Base-by-base conservation (phyloP, 805 yeast genomes). In the Clavispora fructus region DNA sequence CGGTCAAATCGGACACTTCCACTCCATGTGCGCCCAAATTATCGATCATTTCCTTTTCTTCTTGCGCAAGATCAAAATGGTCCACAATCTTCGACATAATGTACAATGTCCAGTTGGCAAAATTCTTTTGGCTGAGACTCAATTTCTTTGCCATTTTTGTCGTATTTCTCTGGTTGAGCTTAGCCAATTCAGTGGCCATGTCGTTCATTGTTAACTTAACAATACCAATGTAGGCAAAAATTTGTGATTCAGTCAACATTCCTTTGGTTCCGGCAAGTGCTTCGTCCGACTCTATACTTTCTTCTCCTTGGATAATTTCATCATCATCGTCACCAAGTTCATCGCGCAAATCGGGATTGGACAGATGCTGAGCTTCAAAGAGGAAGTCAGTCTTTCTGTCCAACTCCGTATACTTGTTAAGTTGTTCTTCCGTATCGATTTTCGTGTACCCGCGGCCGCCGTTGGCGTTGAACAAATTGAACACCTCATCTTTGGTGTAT, bases 161-260 rank as follows among this genome's bases (percentile, higher is more conserved):
- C 3, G 79, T 76, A 0, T 82, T 70, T 9, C 78, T 78, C 17
- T 71, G 60, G 46, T 79, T 75, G 17, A 82, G 61, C 42, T 71
- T 67, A 1, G 94, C 91, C 47, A 91, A 65, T n/a, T 80, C 82
- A 0, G 87, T 78, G 16, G 95, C 95, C 85, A 90, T 80, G 17
- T 86, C 87, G 23, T 85, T 87, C 43, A 83, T 77, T 6, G 85
- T 74, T 31, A 94, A 75, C 54, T 87, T 85, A 8, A 85, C 82
- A 9, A 92, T 73, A 0, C 97, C 98, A 7, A 87, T 86, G 60
- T 94, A 94, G 2, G 98, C 98, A 50, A 91, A 84, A 57, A 87
- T 84, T 62, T 94, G 97, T 13, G 85, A 73, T 14, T 89, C 98
- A 7, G 82, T 74, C 13, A 94, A 73, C 79, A 94, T 78, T 23